Percentiles rank a stretch among this genome's conserved stretches.
Evolutionary conservation across 2,329 filamentous ascomycete genomes (phyloP).

Genomic region (Capronia epimyces): DNA sequence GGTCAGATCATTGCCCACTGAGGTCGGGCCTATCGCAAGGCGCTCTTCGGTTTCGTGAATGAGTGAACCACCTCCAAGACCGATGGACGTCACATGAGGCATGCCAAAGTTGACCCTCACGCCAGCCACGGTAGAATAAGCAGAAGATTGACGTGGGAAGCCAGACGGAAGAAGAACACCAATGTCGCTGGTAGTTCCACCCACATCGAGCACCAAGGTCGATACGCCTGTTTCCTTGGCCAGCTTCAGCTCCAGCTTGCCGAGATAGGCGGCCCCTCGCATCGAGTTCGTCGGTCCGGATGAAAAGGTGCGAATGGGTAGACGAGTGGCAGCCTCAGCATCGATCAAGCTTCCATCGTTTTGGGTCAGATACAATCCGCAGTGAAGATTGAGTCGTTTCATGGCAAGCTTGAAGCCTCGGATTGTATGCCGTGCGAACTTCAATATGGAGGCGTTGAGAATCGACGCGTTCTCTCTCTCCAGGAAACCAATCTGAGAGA

Average conservation of each 20-base stretch:
- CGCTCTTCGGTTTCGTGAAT: constrained; percentile 31
- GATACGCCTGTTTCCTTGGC: constrained; percentile 30
- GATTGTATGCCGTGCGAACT: constrained; percentile 55
- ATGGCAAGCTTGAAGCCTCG: constrained; percentile 52
- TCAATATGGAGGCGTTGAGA: constrained; percentile 57
- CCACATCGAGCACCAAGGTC: constrained; percentile 52
- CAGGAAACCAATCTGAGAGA: constrained; percentile 43
- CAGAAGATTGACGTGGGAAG: constrained; percentile 56
- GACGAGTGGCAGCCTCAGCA: constrained; percentile 48
- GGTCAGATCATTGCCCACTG: constrained; percentile 50
- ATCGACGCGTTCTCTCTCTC: constrained; percentile 62
- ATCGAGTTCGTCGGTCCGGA: constrained; percentile 61
- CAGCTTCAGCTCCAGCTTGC: constrained; percentile 29
- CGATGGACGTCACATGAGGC: constrained; percentile 53
- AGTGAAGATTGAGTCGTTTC: constrained; percentile 45
- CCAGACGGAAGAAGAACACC: constrained; percentile 54
- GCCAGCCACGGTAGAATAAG: constrained; percentile 54
- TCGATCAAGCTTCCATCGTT: constrained; percentile 60
- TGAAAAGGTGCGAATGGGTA: constrained; percentile 59
- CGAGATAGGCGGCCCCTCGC: constrained; percentile 58
- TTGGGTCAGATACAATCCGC: constrained; percentile 57
- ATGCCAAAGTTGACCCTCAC: constrained; percentile 56
- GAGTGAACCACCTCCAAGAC: constrained; percentile 52
- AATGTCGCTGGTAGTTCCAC: constrained; percentile 58
- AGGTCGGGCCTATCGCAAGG: constrained; percentile 52